Conservation (phyloP, 2,329 filamentous ascomycete species). For the Cucurbitaria berberidis region DNA sequence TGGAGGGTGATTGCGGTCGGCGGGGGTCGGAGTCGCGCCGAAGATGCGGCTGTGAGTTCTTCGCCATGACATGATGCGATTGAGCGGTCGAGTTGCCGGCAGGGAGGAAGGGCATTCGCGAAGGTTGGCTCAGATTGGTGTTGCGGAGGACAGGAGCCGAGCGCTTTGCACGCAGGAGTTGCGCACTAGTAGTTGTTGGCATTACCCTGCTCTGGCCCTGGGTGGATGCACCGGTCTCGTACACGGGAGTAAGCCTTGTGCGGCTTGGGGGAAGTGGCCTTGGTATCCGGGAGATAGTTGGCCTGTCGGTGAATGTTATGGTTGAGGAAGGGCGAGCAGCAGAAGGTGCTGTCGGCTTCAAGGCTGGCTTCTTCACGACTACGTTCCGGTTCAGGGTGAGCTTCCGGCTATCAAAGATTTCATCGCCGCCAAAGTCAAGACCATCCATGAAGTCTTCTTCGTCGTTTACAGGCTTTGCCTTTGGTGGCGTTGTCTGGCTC, state of each 20-base stretch:
- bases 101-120: conserved; percentile 79
- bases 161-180: conserved; percentile 64
- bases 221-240: conserved; percentile 79
- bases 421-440: conserved; percentile 83
- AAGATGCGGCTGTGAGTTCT: conserved; percentile 72
- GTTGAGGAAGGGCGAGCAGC: conserved; percentile 76
- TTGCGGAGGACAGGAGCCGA: conserved; percentile 65
- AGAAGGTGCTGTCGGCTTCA: conserved; percentile 68
- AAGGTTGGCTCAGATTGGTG: conserved; percentile 56
- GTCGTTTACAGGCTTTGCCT: conserved; percentile 32
- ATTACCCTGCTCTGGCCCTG: conserved; percentile 64
- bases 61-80: conserved; percentile 78
- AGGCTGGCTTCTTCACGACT: conserved; percentile 73
- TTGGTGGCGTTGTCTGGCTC: conserved; percentile 24
- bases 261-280: conserved; percentile 65
- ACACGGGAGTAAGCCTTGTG: conserved; percentile 83
- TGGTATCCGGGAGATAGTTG: conserved; percentile 72
- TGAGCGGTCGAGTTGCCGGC: conserved; percentile 75
- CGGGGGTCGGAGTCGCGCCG: conserved; percentile 80
- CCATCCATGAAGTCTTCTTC: conserved; percentile 83
- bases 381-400: conserved; percentile 89
- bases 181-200: conserved; percentile 59
- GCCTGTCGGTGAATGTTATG: conserved; percentile 87
- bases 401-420: conserved; percentile 80
- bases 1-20: conserved; percentile 54